phyloP scores from a whole-genome alignment of 2,329 filamentous ascomycete species.

The Delphinella strobiligena region DNA sequence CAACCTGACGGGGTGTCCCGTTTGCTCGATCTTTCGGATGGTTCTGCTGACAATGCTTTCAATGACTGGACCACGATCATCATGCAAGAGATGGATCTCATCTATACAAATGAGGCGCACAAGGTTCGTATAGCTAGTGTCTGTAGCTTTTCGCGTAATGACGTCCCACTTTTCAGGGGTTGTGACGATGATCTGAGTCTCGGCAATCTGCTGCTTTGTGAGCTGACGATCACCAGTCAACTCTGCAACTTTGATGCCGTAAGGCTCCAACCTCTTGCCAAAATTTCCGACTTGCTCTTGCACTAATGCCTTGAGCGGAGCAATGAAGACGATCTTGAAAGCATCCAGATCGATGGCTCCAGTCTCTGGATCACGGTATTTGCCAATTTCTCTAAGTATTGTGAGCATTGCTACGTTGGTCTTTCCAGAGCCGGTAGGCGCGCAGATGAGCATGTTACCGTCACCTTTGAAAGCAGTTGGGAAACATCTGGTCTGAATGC shows the following conservation, averaged over 20 bases:
- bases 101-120: slow-evolving; percentile 94
- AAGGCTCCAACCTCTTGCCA: slow-evolving; percentile 77
- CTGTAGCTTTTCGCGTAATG: slow-evolving; percentile 93
- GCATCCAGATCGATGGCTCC: slow-evolving; percentile 92
- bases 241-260: slow-evolving; percentile 87
- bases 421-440: slow-evolving; percentile 93
- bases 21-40: slow-evolving; percentile 86
- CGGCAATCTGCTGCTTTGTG: slow-evolving; percentile 95
- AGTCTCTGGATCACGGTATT: slow-evolving; percentile 76
- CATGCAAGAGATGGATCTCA: slow-evolving; percentile 94
- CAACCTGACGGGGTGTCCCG: slow-evolving; percentile 81
- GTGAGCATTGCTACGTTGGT: slow-evolving; percentile 98
- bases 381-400: slow-evolving; percentile 91
- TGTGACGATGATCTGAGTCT: slow-evolving; percentile 96
- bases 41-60: slow-evolving; percentile 95
- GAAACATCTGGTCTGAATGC: slow-evolving; percentile 89
- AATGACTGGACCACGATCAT: slow-evolving; percentile 89
- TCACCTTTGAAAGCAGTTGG: slow-evolving; percentile 85
- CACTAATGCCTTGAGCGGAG: slow-evolving; percentile 86
- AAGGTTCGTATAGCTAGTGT: slow-evolving; percentile 93
- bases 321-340: slow-evolving; percentile 98
- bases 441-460: slow-evolving; percentile 95
- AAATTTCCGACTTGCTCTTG: slow-evolving; percentile 98
- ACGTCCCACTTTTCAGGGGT: slow-evolving; percentile 99
- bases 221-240: slow-evolving; percentile 94